Conservation (phyloP, 163 green algal genomes). For the Scenedesmus sp. region DNA sequence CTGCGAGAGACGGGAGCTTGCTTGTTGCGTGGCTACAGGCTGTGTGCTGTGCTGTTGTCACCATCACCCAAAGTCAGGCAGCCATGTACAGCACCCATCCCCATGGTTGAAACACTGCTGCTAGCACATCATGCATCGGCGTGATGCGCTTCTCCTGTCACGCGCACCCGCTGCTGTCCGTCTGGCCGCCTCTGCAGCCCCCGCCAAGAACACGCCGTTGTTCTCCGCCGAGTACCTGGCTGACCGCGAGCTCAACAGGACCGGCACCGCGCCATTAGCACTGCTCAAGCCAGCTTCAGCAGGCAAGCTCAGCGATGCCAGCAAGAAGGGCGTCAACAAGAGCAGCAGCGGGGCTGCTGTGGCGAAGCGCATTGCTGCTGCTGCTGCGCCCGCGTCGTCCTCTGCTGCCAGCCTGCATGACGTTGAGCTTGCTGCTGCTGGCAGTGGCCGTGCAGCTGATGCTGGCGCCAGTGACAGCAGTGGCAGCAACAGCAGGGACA, state of each 20-base stretch:
- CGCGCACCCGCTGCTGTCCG: background rate
- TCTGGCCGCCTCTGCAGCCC: background rate
- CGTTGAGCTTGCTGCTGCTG: background rate
- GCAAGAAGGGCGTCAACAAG: background rate
- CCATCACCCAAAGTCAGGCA: too few relatives aligned
- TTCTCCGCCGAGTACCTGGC: slow-evolving; percentile 36
- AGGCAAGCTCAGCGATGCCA: background rate
- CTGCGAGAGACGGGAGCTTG: too few relatives aligned
- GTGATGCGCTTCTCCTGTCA: background rate
- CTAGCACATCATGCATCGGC: too few relatives aligned
- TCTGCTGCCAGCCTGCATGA: background rate
- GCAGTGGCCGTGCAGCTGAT: background rate
- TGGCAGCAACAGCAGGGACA: background rate
- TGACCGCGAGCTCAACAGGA: slow-evolving; percentile 32
- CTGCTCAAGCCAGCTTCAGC: slow-evolving; percentile 4
- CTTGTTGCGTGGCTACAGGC: too few relatives aligned
- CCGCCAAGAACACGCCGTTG: background rate
- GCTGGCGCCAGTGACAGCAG: background rate
- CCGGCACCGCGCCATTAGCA: background rate
- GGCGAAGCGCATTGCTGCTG: background rate
- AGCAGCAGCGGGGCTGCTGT: background rate
- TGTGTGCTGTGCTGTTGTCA: too few relatives aligned
- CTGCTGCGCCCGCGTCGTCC: too few relatives aligned
- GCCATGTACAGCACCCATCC: too few relatives aligned
- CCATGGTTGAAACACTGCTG: too few relatives aligned